Base-by-base conservation (phyloP, 495 filamentous ascomycete species). In the Tuber calosporum region DNA sequence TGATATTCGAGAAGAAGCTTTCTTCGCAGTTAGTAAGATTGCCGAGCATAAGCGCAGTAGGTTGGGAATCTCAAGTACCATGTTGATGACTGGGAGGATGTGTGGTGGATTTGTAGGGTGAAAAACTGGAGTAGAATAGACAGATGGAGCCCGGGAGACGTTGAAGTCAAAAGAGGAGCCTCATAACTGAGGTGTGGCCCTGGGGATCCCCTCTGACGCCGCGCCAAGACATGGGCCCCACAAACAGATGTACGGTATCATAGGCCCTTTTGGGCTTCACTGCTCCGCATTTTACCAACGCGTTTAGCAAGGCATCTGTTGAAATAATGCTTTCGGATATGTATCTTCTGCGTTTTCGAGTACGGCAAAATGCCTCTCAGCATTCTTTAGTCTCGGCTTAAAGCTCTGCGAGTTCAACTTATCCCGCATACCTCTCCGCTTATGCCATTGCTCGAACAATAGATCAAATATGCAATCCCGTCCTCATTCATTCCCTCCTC, bases 1-100 rank as follows among this genome's bases (percentile, higher is more conserved):
- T 98, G 95, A 83, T 99, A 99, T 82, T 99, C 95, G 80, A 99
- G 90, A 81, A 98, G 90, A 84, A 99, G 89, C 95, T 82, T 70
- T 71, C 39, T 34, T 30, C 48, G 40, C 15, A 69, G 43, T 79
- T 74, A 79, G 76, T 67, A 75, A 72, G 58, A 15, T 45, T 67
- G 15, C 40, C 34, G 40, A 69, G 36, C 39, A 19, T 40, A 30
- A 19, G 38, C 38, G 45, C 34, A 22, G 19, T 34, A 13, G 17
- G 40, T 30, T 20, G 43, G 26, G 70, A 39, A 53, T 40, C 37
- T 45, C 30, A 37, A 20, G 26, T 78, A 70, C 76, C 76, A 78
- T 78, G 13, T 37, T 70, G 67, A n/a, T 22, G 48, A 67, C 40
- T 8, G 4, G 34, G 41, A 37, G 66, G 53, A 40, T 76, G 26